Evolutionary conservation across 2,329 filamentous ascomycete genomes (phyloP), one percentile per base, ranked within the genome.

Genomic region (Cordyceps fumosorosea): DNA sequence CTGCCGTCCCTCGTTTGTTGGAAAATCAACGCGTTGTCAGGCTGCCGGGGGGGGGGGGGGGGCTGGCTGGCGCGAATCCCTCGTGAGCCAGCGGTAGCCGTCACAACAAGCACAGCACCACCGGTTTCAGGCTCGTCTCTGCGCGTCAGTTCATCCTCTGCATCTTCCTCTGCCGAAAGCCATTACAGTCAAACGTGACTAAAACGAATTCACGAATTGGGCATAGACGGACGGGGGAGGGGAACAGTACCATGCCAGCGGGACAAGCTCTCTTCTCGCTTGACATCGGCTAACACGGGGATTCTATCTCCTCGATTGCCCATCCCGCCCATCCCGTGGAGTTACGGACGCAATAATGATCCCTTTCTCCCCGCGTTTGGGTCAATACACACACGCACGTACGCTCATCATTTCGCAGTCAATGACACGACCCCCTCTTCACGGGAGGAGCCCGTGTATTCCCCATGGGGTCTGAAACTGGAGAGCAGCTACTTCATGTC

Each of bases 221-320:
- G 44, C 16, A 16, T 11, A 54, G 32, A 18, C 12, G 14, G 26
- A 2, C 34, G 12, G 14, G 32, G 52, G 22, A 12, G 37, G 24
- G 11, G 42, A 45, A 24, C 11, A 6, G 52, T 24, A 37, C 22
- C 22, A 37, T 16, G 53, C 22, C 20, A 20, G 37, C 48, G 50
- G 29, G 22, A 44, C 24, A 34, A 52, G 20, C 12, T 14, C 22
- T 3, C 22, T 34, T 11, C 29, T 58, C 56, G 56, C 56, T 58
- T 58, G 44, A 37, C 56, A 22, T 58, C 56, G 56, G 56, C 56
- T 58, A 58, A 24, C 32, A 58, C 32, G 45, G 56, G 56, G 29
- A 48, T 12, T 56, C 8, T 40, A 5, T 18, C 37, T 18, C 37
- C 37, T 42, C 16, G 2, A 18, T 42, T 42, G 12, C 37, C 37